These are phyloP conservation scores for Lachancea quebecensis DNA, from an alignment of 805 yeast genomes.

Conservation along the genomic window DNA sequence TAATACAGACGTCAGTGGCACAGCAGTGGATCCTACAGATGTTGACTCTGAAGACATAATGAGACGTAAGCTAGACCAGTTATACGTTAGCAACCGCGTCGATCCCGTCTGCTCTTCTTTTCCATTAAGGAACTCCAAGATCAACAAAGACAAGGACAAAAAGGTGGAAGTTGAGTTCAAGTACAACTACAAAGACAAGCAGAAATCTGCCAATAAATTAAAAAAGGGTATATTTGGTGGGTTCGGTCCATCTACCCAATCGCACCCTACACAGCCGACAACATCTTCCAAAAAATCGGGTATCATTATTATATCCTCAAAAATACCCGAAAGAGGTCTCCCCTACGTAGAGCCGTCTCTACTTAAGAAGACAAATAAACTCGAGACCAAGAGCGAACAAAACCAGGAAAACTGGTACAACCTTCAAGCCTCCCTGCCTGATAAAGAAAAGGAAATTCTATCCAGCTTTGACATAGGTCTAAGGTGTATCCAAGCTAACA, in stretches of 20 bases:
- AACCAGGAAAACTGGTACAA: constrained; percentile 33
- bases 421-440: constrained; percentile 24
- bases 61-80: constrained; percentile 25
- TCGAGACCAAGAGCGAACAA: constrained; percentile 28
- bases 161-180: constrained; percentile 26
- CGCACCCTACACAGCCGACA: constrained; percentile 4
- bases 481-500: constrained; percentile 30
- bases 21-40: constrained; percentile 16
- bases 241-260: constrained; percentile 10
- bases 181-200: constrained; percentile 21
- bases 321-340: constrained; percentile 31
- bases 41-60: constrained; percentile 23
- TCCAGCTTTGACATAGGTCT: constrained; percentile 26
- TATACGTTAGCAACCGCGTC: constrained; percentile 24
- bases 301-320: constrained; percentile 25
- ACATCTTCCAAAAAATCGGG: constrained; percentile 22
- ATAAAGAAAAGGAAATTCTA: constrained; percentile 25
- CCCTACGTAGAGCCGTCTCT: constrained; percentile 36
- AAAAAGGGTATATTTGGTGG: constrained; percentile 23
- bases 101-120: constrained; percentile 7
- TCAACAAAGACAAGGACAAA: constrained; percentile 8
- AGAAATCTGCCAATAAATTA: constrained; percentile 15
- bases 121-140: constrained; percentile 13
- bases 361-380: constrained; percentile 32
- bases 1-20: constrained; percentile 25